A percentile compares a stretch with the other conserved stretches of the same genome.
Evolutionary conservation across 2,329 filamentous ascomycete species (phyloP).

Genomic region (Aureobasidium sp.): DNA sequence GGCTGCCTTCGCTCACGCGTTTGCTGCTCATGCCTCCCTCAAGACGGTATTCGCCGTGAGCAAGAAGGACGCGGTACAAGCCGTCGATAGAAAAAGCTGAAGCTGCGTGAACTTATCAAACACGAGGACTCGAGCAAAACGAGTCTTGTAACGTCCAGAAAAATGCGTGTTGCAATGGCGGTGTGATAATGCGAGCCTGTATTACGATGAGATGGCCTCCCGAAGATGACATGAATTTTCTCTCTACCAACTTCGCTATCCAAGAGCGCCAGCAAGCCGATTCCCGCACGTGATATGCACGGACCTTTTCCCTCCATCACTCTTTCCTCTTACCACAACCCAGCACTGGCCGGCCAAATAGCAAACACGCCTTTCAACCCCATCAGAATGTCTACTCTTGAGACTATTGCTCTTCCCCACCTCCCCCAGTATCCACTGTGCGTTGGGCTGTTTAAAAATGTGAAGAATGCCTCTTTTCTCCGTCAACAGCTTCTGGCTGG

Average conservation of each 20-base stretch:
- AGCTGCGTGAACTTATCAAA: neutral
- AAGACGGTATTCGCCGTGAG: constrained; percentile 16
- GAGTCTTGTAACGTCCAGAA: neutral
- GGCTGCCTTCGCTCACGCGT: constrained; percentile 20
- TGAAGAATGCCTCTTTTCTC: constrained; percentile 70
- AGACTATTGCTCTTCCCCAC: constrained; percentile 67
- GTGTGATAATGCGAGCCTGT: neutral
- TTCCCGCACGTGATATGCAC: constrained; percentile 2
- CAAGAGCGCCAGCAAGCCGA: neutral
- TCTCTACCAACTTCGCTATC: neutral
- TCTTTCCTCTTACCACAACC: neutral
- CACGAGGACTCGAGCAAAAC: neutral
- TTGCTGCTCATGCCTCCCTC: constrained; percentile 20
- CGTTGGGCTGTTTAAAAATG: constrained; percentile 64
- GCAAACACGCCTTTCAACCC: neutral
- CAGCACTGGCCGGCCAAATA: neutral
- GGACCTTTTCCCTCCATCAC: neutral
- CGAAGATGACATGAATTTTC: constrained; percentile 1
- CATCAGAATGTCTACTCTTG: constrained; percentile 44
- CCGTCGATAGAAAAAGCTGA: neutral
- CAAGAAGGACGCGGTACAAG: constrained; percentile 12
- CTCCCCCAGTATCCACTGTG: constrained; percentile 63
- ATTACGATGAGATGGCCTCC: neutral
- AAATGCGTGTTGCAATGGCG: neutral
- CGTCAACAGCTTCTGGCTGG: constrained; percentile 76